phyloP scores from a whole-genome alignment of 225 moss, liverwort and hornwort species.

The Marchantia polymorpha region DNA sequence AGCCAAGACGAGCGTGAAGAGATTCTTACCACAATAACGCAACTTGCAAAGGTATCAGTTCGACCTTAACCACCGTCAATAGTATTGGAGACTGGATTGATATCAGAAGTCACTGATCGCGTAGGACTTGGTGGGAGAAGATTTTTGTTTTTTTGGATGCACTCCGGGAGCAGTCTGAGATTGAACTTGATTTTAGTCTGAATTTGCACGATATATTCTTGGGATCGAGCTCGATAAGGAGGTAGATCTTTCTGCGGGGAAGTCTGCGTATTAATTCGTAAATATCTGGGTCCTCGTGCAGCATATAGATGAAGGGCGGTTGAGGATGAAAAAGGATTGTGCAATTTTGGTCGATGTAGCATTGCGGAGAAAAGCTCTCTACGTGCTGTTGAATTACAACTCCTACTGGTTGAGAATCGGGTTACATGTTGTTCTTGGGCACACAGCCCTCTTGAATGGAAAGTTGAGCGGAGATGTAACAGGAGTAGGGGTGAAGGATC shows the following conservation, averaged over 20 bases:
- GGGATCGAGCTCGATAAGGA: too few species aligned
- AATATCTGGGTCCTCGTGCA: conserved; percentile 26
- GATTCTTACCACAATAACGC: conserved; percentile 55
- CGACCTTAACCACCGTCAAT: neutral
- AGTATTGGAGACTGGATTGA: neutral
- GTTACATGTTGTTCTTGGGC: conserved; percentile 64
- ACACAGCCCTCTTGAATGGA: conserved; percentile 43
- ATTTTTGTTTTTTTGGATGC: neutral
- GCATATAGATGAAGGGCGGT: conserved; percentile 82
- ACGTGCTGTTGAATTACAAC: conserved; percentile 66
- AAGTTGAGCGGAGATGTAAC: conserved; percentile 22
- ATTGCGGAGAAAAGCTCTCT: conserved; percentile 64
- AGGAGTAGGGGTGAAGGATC: conserved; percentile 26
- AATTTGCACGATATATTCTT: too few species aligned
- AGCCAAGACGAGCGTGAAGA: conserved; percentile 47
- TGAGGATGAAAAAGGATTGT: conserved; percentile 77
- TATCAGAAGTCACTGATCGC: neutral
- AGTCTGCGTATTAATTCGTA: neutral
- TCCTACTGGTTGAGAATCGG: conserved; percentile 74
- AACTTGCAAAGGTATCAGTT: conserved; percentile 55
- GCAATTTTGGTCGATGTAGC: conserved; percentile 63
- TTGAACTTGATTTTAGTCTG: neutral
- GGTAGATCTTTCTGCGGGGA: too few species aligned
- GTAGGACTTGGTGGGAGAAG: neutral
- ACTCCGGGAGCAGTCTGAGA: neutral